Evolutionary conservation across 2,329 filamentous ascomycete genomes (phyloP).

Genomic region (Xylariaceae sp.): DNA sequence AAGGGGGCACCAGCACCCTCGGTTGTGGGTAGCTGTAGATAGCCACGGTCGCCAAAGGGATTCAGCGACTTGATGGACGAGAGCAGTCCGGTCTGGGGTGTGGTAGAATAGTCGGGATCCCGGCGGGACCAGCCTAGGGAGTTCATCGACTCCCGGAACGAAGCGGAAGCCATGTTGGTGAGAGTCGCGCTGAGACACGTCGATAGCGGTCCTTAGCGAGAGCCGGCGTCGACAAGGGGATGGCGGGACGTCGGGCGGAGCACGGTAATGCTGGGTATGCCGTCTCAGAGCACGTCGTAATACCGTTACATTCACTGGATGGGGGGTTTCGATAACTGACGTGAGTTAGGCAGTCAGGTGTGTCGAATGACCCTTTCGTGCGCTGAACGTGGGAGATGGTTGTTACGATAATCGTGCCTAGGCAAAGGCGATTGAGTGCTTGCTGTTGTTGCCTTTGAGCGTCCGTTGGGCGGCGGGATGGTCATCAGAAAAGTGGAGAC

Average conservation of each 20-base stretch:
- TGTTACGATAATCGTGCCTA: conserved; percentile 2
- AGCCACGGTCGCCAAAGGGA: conserved; percentile 79
- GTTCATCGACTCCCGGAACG: conserved; percentile 92
- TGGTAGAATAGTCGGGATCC: conserved; percentile 66
- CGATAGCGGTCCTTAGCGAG: background rate
- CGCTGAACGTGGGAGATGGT: conserved; percentile 10
- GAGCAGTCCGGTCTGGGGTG: conserved; percentile 66
- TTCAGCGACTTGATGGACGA: conserved; percentile 80
- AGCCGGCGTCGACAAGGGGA: conserved; percentile 5
- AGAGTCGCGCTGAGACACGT: background rate
- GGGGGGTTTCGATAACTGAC: conserved; percentile 13
- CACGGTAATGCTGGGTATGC: conserved; percentile 6
- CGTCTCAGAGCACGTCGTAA: conserved; percentile 9
- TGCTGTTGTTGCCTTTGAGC: conserved; percentile 23
- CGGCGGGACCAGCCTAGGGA: conserved; percentile 91
- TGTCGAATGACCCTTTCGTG: conserved; percentile 18
- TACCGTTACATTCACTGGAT: conserved; percentile 5
- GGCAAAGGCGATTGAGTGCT: conserved; percentile 11
- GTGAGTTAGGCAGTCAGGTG: conserved; percentile 14
- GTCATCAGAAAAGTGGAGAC: conserved; percentile 9
- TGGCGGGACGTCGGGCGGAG: conserved; percentile 4
- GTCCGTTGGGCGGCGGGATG: conserved; percentile 20
- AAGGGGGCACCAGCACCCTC: conserved; percentile 79
- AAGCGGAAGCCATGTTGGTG: conserved; percentile 68
- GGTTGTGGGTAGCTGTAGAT: conserved; percentile 83